A percentile compares a stretch with the other conserved stretches of the same genome.
These are phyloP conservation scores for Debaryomycetaceae sp. DNA, from an alignment of 1,139 yeast species.

Conservation along the genomic window DNA sequence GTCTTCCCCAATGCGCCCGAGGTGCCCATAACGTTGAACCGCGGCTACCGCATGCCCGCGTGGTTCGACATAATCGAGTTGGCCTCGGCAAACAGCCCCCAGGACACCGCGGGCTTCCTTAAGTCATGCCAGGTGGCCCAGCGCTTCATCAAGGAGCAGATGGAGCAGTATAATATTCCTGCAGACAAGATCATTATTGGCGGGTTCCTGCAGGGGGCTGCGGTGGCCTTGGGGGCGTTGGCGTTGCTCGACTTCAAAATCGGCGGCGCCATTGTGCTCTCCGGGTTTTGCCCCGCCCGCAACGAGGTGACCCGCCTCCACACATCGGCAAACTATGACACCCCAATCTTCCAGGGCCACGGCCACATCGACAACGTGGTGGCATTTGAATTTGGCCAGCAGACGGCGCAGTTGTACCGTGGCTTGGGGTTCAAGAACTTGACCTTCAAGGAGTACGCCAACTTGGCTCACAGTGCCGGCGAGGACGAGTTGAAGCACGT, in stretches of 20 bases:
- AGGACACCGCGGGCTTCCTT: conserved; percentile 64
- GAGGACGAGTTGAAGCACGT: conserved; percentile 65
- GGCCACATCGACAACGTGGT: conserved; percentile 77
- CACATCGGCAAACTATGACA: conserved; percentile 41
- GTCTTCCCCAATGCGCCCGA: conserved; percentile 87
- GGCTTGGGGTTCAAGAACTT: conserved; percentile 49
- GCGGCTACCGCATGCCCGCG: conserved; percentile 67
- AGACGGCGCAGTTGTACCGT: conserved; percentile 44
- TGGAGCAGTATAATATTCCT: conserved; percentile 53
- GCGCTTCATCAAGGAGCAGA: conserved; percentile 57
- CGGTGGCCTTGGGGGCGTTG: conserved; percentile 60
- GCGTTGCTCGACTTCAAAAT: conserved; percentile 50
- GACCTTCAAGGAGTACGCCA: conserved; percentile 55
- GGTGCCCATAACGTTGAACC: conserved; percentile 63
- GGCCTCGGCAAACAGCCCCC: conserved; percentile 28
- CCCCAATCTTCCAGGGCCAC: conserved; percentile 88
- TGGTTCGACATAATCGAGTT: conserved; percentile 82
- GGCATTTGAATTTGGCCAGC: conserved; percentile 41
- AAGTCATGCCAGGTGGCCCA: conserved; percentile 52
- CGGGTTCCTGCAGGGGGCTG: conserved; percentile 95
- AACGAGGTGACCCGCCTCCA: conserved; percentile 18
- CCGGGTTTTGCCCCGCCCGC: conserved; percentile 70
- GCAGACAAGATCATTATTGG: conserved; percentile 76
- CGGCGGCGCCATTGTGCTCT: conserved; percentile 74
- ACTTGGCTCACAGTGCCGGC: conserved; percentile 63